These are phyloP conservation scores for Paragyromitra xinjiangensis DNA, from an alignment of 495 filamentous ascomycete genomes.

Conservation along the genomic window DNA sequence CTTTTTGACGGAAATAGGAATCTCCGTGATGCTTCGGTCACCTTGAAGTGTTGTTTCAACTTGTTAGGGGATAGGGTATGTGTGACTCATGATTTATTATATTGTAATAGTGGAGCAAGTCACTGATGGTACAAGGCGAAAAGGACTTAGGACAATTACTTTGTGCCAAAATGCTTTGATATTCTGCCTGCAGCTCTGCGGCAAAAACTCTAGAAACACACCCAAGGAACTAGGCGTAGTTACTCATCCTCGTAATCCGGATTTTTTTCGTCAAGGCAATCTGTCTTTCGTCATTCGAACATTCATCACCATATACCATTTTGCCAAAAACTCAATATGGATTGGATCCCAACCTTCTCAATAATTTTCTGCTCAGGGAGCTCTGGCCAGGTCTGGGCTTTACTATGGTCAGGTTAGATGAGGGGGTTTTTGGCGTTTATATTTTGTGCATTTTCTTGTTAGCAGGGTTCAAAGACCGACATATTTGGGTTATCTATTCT, in stretches of 20 bases:
- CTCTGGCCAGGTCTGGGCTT: not conserved
- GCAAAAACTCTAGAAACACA: conserved; percentile 17
- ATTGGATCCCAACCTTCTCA: conserved; percentile 15
- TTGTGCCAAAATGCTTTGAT: conserved; percentile 14
- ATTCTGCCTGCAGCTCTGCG: conserved; percentile 1
- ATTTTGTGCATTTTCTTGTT: conserved; percentile 14
- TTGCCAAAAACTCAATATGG: not conserved
- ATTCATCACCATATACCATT: not conserved
- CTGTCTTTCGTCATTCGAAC: conserved; percentile 17
- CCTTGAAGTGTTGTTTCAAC: not conserved
- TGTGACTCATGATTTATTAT: conserved; percentile 34
- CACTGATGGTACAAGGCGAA: conserved; percentile 6
- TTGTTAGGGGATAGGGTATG: conserved; percentile 5
- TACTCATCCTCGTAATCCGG: conserved; percentile 16
- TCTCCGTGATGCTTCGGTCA: conserved; percentile 6
- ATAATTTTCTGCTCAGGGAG: conserved; percentile 1
- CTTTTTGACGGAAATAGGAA: conserved; percentile 10
- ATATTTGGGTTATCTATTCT: conserved; percentile 16
- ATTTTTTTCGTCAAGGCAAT: conserved; percentile 11
- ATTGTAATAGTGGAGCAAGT: conserved; percentile 10
- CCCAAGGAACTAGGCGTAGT: conserved; percentile 1
- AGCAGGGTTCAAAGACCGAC: conserved; percentile 3
- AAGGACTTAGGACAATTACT: conserved; percentile 7
- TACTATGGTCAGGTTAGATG: not conserved
- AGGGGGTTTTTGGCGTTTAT: not conserved